A percentile compares a stretch with the other conserved stretches of the same genome.
phyloP scores from a whole-genome alignment of 805 yeast genomes.

The Teunomyces lycoperdinae region DNA sequence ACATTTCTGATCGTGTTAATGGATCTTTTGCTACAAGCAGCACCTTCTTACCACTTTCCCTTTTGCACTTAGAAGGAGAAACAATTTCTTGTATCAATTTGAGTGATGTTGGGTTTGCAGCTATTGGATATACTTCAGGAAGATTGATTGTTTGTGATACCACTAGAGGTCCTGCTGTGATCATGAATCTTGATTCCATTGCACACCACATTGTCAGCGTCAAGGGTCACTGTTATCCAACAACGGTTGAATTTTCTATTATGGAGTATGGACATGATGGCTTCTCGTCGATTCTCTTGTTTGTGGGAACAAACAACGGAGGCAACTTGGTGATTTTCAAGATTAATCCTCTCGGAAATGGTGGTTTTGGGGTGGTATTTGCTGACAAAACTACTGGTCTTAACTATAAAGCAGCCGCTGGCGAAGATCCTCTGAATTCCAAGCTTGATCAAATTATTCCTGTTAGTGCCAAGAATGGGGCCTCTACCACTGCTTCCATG shows the following conservation, averaged over 20 bases:
- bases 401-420: slow-evolving; percentile 25
- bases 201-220: slow-evolving; percentile 30
- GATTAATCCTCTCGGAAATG: slow-evolving; percentile 56
- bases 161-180: slow-evolving; percentile 71
- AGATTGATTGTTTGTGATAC: slow-evolving; percentile 66
- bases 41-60: slow-evolving; percentile 32
- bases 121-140: slow-evolving; percentile 77
- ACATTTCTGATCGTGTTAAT: slow-evolving; percentile 55
- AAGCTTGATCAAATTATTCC: slow-evolving; percentile 57
- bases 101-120: slow-evolving; percentile 81
- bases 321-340: slow-evolving; percentile 61
- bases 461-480: slow-evolving; percentile 56
- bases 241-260: slow-evolving; percentile 70
- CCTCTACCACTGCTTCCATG: slow-evolving; percentile 61
- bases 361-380: slow-evolving; percentile 59
- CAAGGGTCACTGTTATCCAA: slow-evolving; percentile 38
- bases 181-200: slow-evolving; percentile 39
- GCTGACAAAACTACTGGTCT: slow-evolving; percentile 41
- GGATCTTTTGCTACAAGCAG: slow-evolving; percentile 28
- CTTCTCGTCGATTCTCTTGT: slow-evolving; percentile 67
- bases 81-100: slow-evolving; percentile 59
- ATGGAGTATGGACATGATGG: slow-evolving; percentile 65
- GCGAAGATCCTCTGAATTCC: slow-evolving; percentile 47
- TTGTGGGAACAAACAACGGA: slow-evolving; percentile 77
- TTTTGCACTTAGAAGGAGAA: slow-evolving; percentile 24